Evolutionary conservation across 345 rosid species (phyloP), one percentile per base, ranked within the genome.

Genomic region (Citrus trifoliata): DNA sequence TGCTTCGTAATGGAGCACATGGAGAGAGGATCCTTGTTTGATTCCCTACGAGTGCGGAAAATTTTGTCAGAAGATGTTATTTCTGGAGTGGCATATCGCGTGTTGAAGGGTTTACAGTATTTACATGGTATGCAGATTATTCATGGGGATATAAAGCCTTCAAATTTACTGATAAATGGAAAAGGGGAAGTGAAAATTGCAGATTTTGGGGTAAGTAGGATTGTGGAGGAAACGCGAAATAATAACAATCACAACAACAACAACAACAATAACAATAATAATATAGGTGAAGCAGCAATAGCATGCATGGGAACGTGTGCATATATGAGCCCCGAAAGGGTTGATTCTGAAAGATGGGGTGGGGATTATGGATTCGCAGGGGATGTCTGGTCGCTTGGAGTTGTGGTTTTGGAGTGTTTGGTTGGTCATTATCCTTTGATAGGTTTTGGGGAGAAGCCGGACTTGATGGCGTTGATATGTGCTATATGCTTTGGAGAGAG

Each of bases 91-190:
- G 90, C 89, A 1, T 6, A 75, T 5, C 79, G 81, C 10, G 85
- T 91, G 40, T 71, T 91, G 28, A 72, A 74, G 55, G 95, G 95
- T 2, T 78, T 93, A 51, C 73, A 75, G 28, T 86, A 91, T 53
- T 76, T 93, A 21, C 94, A 90, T 18, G 80, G 79, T 18, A 65
- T 83, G 87, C 77, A 84, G 70, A 91, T 93, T 38, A 88, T 91
- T 2, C 95, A 93, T 1, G 86, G 93, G 14, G 95, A 93, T 67
- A 93, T 90, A 38, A 91, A 89, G 53, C 97, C 95, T 6, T 90
- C 95, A 2, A 93, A 90, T 69, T 80, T 93, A 1, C 83, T 93
- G 3, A 85, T 91, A 22, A 87, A 89, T 19, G 68, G 71, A 0
- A 60, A 82, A 22, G 90, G 91, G 22, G 90, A 89, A 3, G 84